Conservation (phyloP, 257 asterid genomes). For the Solanum ossicruentum region DNA sequence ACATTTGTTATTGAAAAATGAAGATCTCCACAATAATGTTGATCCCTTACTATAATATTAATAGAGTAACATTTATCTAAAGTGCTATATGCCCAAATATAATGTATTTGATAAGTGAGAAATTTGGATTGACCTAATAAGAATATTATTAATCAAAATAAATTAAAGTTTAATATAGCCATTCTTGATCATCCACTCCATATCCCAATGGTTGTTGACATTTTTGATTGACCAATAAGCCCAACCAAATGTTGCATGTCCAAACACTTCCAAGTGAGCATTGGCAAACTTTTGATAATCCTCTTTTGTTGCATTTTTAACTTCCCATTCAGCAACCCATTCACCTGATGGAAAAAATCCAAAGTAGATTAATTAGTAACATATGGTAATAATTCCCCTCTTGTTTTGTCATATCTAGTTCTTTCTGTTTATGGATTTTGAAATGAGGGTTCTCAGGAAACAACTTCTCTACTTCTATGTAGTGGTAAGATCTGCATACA, state of each 20-base stretch:
- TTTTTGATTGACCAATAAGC: conserved; percentile 61
- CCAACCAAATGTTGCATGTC: conserved; percentile 60
- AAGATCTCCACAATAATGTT: neutral
- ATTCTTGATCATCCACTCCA: conserved; percentile 70
- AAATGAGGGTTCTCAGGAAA: too few relatives aligned
- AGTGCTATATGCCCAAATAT: neutral
- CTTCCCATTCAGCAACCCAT: conserved; percentile 75
- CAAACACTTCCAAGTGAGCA: conserved; percentile 52
- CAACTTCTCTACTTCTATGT: too few relatives aligned
- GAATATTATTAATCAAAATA: neutral
- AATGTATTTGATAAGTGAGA: neutral
- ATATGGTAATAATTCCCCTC: neutral
- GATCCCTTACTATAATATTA: neutral
- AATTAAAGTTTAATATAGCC: conserved; percentile 36
- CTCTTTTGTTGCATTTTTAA: conserved; percentile 27
- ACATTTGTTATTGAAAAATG: neutral
- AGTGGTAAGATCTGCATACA: too few relatives aligned
- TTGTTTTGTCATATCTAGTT: too few relatives aligned
- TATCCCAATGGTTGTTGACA: conserved; percentile 18
- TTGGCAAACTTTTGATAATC: conserved; percentile 37
- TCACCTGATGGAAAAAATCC: conserved; percentile 38
- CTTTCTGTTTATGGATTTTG: too few relatives aligned
- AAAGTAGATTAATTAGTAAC: neutral
- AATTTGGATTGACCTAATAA: neutral
- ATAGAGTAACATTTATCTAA: too few relatives aligned